Evolutionary conservation across 257 asterid genomes (phyloP), one percentile per base, ranked within the genome.

Genomic region (Lantana camara): DNA sequence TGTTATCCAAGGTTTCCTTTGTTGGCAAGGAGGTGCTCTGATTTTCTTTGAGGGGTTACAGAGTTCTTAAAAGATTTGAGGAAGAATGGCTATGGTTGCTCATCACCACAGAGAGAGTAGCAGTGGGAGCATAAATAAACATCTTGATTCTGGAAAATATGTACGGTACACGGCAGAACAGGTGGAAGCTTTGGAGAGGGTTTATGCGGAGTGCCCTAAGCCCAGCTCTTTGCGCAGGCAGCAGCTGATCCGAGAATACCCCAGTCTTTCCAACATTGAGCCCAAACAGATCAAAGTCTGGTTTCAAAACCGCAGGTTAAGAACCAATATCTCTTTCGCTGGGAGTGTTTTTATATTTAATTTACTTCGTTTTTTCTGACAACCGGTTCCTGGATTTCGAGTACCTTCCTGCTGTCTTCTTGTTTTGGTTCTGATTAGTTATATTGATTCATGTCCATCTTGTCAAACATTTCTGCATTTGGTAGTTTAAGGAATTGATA

Each of bases 261-360:
- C 95, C 20, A 86, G 89, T 72, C 84, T 91, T 9, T 75, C 87
- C 45, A 86, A 91, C 79, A 83, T 91, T 71, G 98, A 91, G 71
- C 90, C 98, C 59, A 91, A 76, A 67, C 98, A 91, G 86, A 86
- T 91, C 79, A 91, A 91, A 79, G 96, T 91, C 54, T 91, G 98
- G 98, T 91, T 91, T 66, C 98, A 91, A 52, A 91, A 91, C 76
- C 82, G 98, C 58, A 89, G 98, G 98, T 91, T 66, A 49, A 34
- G 34, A 1, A 0, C 6, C n/a, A 11, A 27, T 4, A 19, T 58
- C 56, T 45, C 27, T 5, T 40, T 32, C 4, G 19, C 8, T 21
- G 34, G 7, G 4, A 9, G 7, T 46, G 15, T 56, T 13, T 42
- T 48, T 19, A 14, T 37, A 45, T 4, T 9, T 37, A 9, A 19